phyloP scores from a whole-genome alignment of 2,329 filamentous ascomycete species.

The Pseudogymnoascus sp. region DNA sequence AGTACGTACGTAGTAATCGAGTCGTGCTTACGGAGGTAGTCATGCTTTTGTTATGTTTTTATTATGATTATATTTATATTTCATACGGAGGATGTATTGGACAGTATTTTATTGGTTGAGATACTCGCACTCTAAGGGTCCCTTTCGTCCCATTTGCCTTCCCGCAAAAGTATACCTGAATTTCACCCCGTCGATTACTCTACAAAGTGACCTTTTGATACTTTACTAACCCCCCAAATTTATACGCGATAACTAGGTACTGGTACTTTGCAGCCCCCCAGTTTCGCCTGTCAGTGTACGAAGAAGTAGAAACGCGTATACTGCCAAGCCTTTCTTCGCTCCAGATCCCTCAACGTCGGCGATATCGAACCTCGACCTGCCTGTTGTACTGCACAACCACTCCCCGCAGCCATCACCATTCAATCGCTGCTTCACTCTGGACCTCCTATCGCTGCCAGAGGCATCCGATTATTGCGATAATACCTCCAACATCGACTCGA shows the following conservation, averaged over 20 bases:
- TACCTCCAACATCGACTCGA: neutral
- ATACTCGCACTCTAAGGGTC: neutral
- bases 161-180: neutral
- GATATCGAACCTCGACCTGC: neutral
- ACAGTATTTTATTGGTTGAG: constrained; percentile 3
- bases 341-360: constrained; percentile 1
- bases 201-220: neutral
- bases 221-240: neutral
- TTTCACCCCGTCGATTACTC: neutral
- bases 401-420: neutral
- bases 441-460: neutral
- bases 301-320: neutral
- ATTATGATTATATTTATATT: neutral
- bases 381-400: neutral
- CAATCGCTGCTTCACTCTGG: neutral
- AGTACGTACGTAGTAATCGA: neutral
- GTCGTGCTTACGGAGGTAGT: neutral
- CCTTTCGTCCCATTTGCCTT: neutral
- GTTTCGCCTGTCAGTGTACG: neutral
- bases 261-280: neutral
- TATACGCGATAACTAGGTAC: neutral
- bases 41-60: neutral
- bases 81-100: neutral
- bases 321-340: neutral
- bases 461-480: neutral